Percentiles rank a stretch among this genome's conserved stretches.
Evolutionary conservation across 495 filamentous ascomycete genomes (phyloP).

Genomic region (Aspergillus coremiiformis): DNA sequence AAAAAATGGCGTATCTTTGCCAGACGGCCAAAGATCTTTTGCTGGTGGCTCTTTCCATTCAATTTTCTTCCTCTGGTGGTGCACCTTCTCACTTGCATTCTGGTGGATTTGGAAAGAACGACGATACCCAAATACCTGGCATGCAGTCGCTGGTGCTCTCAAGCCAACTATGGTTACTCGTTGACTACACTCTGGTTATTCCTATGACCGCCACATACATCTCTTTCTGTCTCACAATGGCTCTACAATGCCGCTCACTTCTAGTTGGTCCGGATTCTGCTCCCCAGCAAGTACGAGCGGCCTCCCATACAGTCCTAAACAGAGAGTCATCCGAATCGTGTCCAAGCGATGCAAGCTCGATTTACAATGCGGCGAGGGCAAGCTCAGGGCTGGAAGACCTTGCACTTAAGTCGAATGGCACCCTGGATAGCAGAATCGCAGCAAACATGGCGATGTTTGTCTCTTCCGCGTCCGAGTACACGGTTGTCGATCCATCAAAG

Average conservation of each 20-base stretch:
- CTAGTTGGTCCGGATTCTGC: background rate
- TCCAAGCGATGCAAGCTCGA: slow-evolving; percentile 34
- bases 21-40: no score
- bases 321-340: slow-evolving; percentile 24
- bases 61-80: background rate
- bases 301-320: background rate
- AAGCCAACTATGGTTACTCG: background rate
- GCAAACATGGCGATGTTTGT: slow-evolving; percentile 32
- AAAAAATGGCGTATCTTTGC: no score
- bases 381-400: slow-evolving; percentile 16
- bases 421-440: slow-evolving; percentile 23
- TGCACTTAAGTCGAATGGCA: slow-evolving; percentile 7
- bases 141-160: background rate
- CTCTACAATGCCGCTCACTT: background rate
- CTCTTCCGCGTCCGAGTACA: slow-evolving; percentile 7
- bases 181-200: background rate
- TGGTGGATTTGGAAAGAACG: slow-evolving; percentile 6
- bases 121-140: no score
- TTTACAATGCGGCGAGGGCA: slow-evolving; percentile 36
- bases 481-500: background rate
- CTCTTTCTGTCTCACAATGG: background rate
- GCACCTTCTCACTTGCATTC: background rate
- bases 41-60: no score
- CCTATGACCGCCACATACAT: background rate
- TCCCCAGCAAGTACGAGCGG: background rate